Evolutionary conservation across 257 asterid genomes (phyloP), one percentile per base, ranked within the genome.

Genomic region (Jaltomata sinuosa): DNA sequence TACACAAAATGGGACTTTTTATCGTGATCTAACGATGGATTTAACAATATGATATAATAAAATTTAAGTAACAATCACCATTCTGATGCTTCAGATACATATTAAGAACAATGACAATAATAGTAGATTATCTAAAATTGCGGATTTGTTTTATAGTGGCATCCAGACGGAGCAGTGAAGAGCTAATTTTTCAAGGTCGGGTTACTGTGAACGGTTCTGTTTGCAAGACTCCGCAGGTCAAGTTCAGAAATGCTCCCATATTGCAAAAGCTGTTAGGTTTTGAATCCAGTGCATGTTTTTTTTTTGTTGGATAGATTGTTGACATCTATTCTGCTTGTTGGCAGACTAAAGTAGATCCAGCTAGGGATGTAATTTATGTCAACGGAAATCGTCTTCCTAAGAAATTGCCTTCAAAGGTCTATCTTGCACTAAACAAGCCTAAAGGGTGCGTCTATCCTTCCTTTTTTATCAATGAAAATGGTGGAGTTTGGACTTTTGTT

Each of bases 291-390:
- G 42, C 65, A 14, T 47, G 6, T 50, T 79, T 27, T 74, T 42
- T 42, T 1, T 57, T 38, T n/a, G n/a, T 34, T 49, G 64, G 59
- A 21, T 65, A 61, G 81, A 59, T 21, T 21, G 53, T 67, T 47
- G 83, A 87, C 38, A 19, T 76, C 84, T 84, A 74, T 62, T 83
- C 18, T 87, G 79, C 34, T 86, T 85, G 84, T 85, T 83, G 88
- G 47, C 94, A 97, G 98, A 95, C 99, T 49, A 95, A 88, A 90
- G 99, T 97, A 47, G 97, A 97, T 90, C 99, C 99, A 22, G 94
- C 90, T 42, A 89, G 86, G 88, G 99, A 97, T 89, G 77, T 95
- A 65, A 94, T 97, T 78, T 97, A 94, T 86, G 99, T 97, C 45
- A 94, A 94, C 83, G 99, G 98, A 40, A 91, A 78, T 83, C 96